Evolutionary conservation across 2,329 filamentous ascomycete genomes (phyloP), one percentile per base, ranked within the genome.

Genomic region (Penicillium hesseltinei): DNA sequence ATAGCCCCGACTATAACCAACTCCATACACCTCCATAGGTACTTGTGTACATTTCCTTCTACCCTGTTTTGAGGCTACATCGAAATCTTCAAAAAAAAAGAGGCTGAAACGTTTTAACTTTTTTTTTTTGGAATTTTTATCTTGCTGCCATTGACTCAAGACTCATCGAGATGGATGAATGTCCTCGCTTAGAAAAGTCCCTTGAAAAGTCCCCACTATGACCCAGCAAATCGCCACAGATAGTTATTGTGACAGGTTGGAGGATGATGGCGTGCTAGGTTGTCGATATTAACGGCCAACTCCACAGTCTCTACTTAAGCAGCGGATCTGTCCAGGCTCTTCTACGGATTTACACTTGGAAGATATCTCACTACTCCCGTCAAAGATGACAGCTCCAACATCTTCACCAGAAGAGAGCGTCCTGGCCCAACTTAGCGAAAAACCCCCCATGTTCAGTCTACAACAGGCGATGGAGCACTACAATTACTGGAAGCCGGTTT

Each of bases 401-500:
- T 8, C 36, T 9, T 45, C 50, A 5, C 25, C 44, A 9, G 23
- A 7, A 23, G 36, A 40, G 51, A 49, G 25, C 15, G 8, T 33
- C 15, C 29, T 36, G 10, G 17, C 25, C 10, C 23, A 33, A 17
- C 1, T 27, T 10, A 44, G 42, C 2, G 29, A 54, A 21, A 40
- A 13, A 19, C 7, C 5, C 27, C 44, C 15, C 10, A 33, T n/a
- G 35, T 42, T 13, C 44, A 54, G 15, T 27, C 51, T 25, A 29
- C 40, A 15, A 17, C 27, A 17, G 51, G 44, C 17, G 51, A 54
- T 42, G 51, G 43, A 25, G 51, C 51, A 13, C 44, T 54, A 4
- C 44, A 54, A 27, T 27, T 54, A 23, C 51, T 54, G 27, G 44
- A 54, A 49, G 51, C 44, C 8, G 51, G 51, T 27, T 17, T 27